Percentiles rank a stretch among this genome's conserved stretches.
These are phyloP conservation scores for Fraxinus ornus DNA, from an alignment of 305 asterid species.

Conservation along the genomic window DNA sequence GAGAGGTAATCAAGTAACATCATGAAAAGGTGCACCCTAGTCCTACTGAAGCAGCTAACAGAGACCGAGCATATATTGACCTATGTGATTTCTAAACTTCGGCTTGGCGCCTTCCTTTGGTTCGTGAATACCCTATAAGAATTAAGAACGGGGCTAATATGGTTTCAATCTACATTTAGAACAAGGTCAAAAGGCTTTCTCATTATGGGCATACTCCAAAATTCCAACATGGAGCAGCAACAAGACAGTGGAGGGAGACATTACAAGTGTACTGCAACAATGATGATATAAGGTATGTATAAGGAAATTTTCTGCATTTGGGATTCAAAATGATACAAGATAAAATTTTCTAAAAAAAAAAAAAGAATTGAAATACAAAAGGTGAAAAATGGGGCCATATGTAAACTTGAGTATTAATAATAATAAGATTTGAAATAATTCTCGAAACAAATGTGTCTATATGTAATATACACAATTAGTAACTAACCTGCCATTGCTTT, in stretches of 20 bases:
- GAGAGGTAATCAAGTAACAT: not conserved
- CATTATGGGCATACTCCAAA: not conserved
- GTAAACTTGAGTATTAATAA: not conserved
- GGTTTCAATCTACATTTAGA: not conserved
- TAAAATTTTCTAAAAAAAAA: not conserved
- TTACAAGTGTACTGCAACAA: not conserved
- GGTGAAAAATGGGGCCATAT: constrained; percentile 1
- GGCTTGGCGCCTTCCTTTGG: not conserved
- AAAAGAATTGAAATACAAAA: not conserved
- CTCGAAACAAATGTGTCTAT: not conserved
- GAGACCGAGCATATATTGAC: not conserved
- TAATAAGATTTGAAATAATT: constrained; percentile 1
- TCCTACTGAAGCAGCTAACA: not conserved
- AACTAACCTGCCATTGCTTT: constrained; percentile 94
- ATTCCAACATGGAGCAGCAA: not conserved
- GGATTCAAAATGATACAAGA: not conserved
- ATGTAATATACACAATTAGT: constrained; percentile 15
- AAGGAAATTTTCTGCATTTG: not conserved
- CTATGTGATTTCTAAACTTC: not conserved
- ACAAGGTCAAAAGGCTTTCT: not conserved
- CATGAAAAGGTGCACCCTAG: not conserved
- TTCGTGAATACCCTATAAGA: not conserved
- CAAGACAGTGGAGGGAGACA: not conserved
- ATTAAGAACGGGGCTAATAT: not conserved
- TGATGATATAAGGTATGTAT: not conserved